A percentile compares a stretch with the other conserved stretches of the same genome.
Evolutionary conservation across 2,329 filamentous ascomycete species (phyloP).

Genomic region (Sphaceloma murrayae): DNA sequence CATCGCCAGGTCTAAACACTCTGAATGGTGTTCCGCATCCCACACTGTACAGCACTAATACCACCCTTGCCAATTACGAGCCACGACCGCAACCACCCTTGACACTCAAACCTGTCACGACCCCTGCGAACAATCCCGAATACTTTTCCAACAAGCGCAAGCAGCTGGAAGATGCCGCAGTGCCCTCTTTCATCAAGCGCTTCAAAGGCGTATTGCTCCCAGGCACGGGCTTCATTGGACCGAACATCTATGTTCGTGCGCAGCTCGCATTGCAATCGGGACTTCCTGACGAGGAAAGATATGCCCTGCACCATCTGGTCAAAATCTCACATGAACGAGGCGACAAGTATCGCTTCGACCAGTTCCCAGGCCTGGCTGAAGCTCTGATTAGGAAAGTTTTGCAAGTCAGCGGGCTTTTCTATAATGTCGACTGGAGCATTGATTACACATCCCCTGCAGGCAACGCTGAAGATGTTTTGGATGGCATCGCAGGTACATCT

Average conservation of each 20-base stretch:
- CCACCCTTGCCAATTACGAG: constrained; percentile 59
- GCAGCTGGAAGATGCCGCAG: constrained; percentile 33
- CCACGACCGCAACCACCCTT: constrained; percentile 54
- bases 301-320: constrained; percentile 83
- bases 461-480: constrained; percentile 50
- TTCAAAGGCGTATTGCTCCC: constrained; percentile 49
- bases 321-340: constrained; percentile 92
- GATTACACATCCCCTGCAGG: constrained; percentile 47
- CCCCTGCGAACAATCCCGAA: constrained; percentile 62
- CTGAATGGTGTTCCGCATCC: constrained; percentile 22
- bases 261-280: constrained; percentile 73
- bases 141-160: constrained; percentile 54
- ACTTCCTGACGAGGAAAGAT: constrained; percentile 75
- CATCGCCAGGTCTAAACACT: constrained; percentile 38
- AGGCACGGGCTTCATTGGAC: constrained; percentile 56
- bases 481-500: constrained; percentile 57
- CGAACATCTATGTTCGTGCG: constrained; percentile 86
- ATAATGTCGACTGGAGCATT: constrained; percentile 71
- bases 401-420: constrained; percentile 68
- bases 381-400: constrained; percentile 77
- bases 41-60: constrained; percentile 25
- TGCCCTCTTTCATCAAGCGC: constrained; percentile 36
- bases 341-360: constrained; percentile 91
- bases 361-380: constrained; percentile 80
- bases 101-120: constrained; percentile 62